Percentiles rank a stretch among this genome's conserved stretches.
phyloP scores from a whole-genome alignment of 768 basidiomycete species.

The Naganishia friedmannii region DNA sequence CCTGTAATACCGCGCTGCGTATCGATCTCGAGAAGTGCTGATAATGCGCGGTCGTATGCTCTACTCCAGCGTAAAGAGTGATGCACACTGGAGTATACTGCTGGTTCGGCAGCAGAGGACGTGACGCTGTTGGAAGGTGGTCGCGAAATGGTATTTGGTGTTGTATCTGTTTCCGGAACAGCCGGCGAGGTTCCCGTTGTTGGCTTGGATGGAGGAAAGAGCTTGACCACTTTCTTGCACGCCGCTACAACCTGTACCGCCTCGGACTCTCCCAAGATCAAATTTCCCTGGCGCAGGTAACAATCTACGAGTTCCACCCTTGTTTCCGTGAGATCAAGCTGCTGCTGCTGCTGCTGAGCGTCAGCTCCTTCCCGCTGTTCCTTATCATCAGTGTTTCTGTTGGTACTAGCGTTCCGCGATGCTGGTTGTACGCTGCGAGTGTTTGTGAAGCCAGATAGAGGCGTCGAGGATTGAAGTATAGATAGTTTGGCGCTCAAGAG shows the following conservation, averaged over 20 bases:
- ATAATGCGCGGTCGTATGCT: not conserved
- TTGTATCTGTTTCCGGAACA: not conserved
- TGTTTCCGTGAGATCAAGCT: conserved; percentile 1
- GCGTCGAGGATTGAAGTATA: not conserved
- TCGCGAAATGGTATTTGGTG: too few species aligned
- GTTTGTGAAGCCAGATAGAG: not conserved
- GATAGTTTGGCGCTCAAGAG: conserved; percentile 14
- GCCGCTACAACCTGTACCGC: conserved; percentile 2
- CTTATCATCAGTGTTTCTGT: too few species aligned
- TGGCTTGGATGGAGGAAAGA: not conserved
- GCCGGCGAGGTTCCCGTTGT: not conserved
- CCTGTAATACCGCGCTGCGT: not conserved
- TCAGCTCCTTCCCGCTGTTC: too few species aligned
- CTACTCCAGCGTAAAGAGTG: not conserved
- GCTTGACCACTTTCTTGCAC: conserved; percentile 8
- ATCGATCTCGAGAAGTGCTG: not conserved
- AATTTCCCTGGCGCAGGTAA: not conserved
- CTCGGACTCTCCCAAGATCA: not conserved
- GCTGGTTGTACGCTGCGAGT: too few species aligned
- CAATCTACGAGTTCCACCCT: not conserved
- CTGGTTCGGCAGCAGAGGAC: not conserved
- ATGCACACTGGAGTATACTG: not conserved
- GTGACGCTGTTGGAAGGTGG: too few species aligned
- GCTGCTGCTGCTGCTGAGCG: too few species aligned
- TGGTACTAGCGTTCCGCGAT: too few species aligned